Evolutionary conservation across 106 monocot genomes (phyloP), one percentile per base, ranked within the genome.

Genomic region (Apostasia shenzhenica): DNA sequence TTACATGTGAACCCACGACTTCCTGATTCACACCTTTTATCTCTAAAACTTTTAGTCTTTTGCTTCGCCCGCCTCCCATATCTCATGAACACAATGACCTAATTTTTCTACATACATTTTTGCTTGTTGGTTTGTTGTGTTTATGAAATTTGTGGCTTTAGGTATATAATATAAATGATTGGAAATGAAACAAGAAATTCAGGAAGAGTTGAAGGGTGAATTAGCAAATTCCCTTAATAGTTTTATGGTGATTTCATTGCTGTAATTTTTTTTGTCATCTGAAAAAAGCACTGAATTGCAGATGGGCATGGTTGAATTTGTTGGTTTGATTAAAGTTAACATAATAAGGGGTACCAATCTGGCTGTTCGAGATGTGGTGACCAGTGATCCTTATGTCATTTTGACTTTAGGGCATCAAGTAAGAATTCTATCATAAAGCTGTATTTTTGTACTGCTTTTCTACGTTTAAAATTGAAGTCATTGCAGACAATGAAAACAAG

Each of bases 271-370:
- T 49, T 62, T 61, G 44, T 6, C 53, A 14, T 76, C 42, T 47
- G 43, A 64, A 59, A 42, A 44, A 55, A 68, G 47, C 14, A 46
- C 42, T 3, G 40, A 41, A 59, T 42, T 73, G 62, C 64, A 93
- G 93, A 80, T 84, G 80, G 97, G 92, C 26, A 90, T 97, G 97
- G 85, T 92, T 49, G 97, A 97, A 76, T 97, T 92, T 73, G 60
- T 97, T 60, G 97, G 97, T 61, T 76, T 92, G 66, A 77, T 97
- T 42, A 92, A 87, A 67, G 89, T 92, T 45, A 85, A 85, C 12
- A 77, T 97, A 45, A 79, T 92, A 77, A 97, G 82, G 71, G 97
- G 97, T 3, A 84, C 73, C 48, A 85, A 92, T 76, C 70, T 92
- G 54, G 92, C 92, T 7, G 70, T 95, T 39, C 81, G 95, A n/a